phyloP scores from a whole-genome alignment of 148 eudicot species.

The Cornus suecica region DNA sequence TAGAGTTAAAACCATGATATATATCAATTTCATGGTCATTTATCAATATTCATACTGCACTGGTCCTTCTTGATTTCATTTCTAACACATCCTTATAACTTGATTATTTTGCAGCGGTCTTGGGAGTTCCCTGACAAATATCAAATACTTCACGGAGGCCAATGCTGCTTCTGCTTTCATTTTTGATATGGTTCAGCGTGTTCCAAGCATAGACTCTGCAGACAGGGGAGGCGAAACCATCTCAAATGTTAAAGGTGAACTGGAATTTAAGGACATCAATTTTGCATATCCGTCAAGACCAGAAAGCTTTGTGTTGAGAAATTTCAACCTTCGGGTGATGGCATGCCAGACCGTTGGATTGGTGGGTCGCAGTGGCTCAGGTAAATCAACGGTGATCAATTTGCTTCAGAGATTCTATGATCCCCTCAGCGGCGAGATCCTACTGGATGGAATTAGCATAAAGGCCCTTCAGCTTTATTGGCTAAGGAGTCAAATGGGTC shows the following conservation, averaged over 20 bases:
- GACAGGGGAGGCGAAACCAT: conserved; percentile 9
- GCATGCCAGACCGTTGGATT: conserved; percentile 15
- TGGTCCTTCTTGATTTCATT: too few relatives aligned
- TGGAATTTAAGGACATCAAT: conserved; percentile 16
- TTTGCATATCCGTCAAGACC: conserved; percentile 25
- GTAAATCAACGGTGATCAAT: conserved; percentile 21
- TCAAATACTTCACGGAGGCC: conserved; percentile 14
- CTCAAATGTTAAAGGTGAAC: neutral
- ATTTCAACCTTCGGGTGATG: conserved; percentile 16
- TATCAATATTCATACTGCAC: too few relatives aligned
- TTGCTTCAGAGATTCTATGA: conserved; percentile 24
- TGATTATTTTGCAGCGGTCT: conserved; percentile 8
- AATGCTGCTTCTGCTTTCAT: conserved; percentile 12
- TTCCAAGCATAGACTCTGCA: conserved; percentile 9
- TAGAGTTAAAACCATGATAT: too few relatives aligned
- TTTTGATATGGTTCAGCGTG: conserved; percentile 13
- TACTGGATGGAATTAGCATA: conserved; percentile 11
- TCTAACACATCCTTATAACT: neutral
- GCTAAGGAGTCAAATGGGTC: conserved; percentile 21
- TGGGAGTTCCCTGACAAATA: conserved; percentile 5
- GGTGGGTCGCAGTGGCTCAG: conserved; percentile 23
- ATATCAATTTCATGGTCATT: too few relatives aligned
- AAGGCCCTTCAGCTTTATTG: conserved; percentile 12
- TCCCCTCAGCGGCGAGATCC: conserved; percentile 13
- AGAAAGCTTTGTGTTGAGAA: neutral